Conservation (phyloP, 2,329 filamentous ascomycete species). For the Calonectria honghensis region DNA sequence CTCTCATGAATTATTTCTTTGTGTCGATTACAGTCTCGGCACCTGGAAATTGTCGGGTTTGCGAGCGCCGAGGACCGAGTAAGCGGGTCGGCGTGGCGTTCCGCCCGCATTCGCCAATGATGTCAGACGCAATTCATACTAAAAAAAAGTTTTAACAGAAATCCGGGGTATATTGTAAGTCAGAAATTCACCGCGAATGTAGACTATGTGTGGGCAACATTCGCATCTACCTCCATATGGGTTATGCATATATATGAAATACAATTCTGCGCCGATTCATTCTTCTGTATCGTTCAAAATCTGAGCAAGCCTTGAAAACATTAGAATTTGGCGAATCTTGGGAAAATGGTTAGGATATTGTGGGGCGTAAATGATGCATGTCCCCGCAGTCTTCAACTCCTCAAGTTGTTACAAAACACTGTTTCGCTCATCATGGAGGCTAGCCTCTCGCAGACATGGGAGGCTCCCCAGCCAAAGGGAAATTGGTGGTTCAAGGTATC, state of each 20-base stretch:
- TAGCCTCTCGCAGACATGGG: not conserved
- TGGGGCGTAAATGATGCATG: not conserved
- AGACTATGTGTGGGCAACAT: not conserved
- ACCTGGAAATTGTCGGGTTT: conserved; percentile 13
- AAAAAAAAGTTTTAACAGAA: not conserved
- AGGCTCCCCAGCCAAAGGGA: not conserved
- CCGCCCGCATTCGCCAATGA: conserved; percentile 27
- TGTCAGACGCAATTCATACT: conserved; percentile 26
- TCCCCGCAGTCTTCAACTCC: not conserved
- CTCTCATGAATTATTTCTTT: not conserved
- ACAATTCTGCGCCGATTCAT: not conserved
- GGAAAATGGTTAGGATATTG: not conserved
- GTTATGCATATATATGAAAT: not conserved
- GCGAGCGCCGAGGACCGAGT: not conserved
- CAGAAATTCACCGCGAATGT: not conserved
- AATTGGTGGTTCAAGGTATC: conserved; percentile 7
- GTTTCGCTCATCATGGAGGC: not conserved
- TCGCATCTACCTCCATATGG: not conserved
- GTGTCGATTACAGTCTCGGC: not conserved
- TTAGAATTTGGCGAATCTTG: conserved; percentile 6
- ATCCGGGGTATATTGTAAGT: conserved; percentile 32
- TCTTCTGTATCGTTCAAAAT: not conserved
- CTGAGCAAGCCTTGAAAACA: not conserved
- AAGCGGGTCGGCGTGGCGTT: conserved; percentile 17
- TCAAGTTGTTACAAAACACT: not conserved